Evolutionary conservation across 768 basidiomycete species (phyloP), one percentile per base, ranked within the genome.

Genomic region (Suillus occidentalis): DNA sequence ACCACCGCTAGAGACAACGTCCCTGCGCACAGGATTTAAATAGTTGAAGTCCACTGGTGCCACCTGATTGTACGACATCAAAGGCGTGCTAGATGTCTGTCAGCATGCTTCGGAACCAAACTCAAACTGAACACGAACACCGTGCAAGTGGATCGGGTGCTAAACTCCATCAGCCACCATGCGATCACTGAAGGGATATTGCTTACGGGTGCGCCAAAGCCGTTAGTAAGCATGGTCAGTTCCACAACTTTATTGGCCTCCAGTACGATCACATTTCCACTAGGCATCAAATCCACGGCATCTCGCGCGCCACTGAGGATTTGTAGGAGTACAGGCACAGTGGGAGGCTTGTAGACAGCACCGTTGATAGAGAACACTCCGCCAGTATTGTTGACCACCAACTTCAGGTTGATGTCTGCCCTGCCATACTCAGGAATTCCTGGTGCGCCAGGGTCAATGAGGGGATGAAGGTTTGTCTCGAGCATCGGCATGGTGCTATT

Each of bases 231-330:
- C 37, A 75, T 40, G 1, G 74, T 74, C 59, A 75, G 22, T 50
- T 75, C 73, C 36, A 75, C 67, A 6, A 75, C 74, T 55, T 74
- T 68, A 60, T 75, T 76, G 8, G 71, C 60, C 53, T 67, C 67
- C 55, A 75, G 62, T 6, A 67, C 65, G 25, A 31, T 20, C 20
- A 75, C 69, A 4, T 71, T 71, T 16, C 73, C 73, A 3, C 62
- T 62, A 4, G 14, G 82, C 84, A 71, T 85, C 87, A 39, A 84
- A 66, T 22, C 85, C 84, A 14, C 74, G 77, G 1, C 49, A 25
- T 50, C 14, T 14, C 25, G 25, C 14, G 49, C 49, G 16, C 49
- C 49, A 50, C 25, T 50, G 25, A 50, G 49, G 14, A 50, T 50
- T 25, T 50, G 49, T 14, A 50, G 25, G 25, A 50, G 49, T 28